Percentiles rank a stretch among this genome's conserved stretches.
Evolutionary conservation across 2,329 filamentous ascomycete species (phyloP).

Genomic region (Penicillium sp.): DNA sequence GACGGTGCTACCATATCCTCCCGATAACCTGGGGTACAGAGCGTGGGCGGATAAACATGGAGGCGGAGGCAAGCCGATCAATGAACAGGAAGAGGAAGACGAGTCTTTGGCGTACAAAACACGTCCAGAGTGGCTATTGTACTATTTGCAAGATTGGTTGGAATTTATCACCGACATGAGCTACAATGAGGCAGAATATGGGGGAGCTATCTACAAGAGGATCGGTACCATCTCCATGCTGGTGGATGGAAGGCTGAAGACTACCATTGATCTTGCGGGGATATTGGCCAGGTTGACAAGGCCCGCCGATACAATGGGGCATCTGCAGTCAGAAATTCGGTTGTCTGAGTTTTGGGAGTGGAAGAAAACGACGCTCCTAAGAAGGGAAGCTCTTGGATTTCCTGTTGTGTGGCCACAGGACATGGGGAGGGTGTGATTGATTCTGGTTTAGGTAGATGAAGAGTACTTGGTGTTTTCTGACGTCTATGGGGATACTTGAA

Average conservation of each 20-base stretch:
- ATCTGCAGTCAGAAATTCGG: too few species aligned
- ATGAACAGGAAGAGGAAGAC: too few species aligned
- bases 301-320: not conserved
- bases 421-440: not conserved
- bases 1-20: not conserved
- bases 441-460: not conserved
- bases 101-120: not conserved
- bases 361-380: not conserved
- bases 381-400: not conserved
- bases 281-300: not conserved
- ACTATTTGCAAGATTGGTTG: accelerated
- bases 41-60: too few species aligned
- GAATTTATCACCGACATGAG: too few species aligned
- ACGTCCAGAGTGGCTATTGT: not conserved
- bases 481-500: not conserved
- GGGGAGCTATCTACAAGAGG: not conserved
- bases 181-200: not conserved
- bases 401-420: not conserved
- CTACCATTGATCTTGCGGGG: not conserved
- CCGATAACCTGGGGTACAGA: too few species aligned
- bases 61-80: too few species aligned
- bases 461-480: not conserved
- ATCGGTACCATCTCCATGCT: not conserved
- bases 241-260: not conserved
- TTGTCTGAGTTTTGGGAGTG: not conserved